Base-by-base conservation (phyloP, 1,139 yeast genomes). In the Kluyveromyces sp. region DNA sequence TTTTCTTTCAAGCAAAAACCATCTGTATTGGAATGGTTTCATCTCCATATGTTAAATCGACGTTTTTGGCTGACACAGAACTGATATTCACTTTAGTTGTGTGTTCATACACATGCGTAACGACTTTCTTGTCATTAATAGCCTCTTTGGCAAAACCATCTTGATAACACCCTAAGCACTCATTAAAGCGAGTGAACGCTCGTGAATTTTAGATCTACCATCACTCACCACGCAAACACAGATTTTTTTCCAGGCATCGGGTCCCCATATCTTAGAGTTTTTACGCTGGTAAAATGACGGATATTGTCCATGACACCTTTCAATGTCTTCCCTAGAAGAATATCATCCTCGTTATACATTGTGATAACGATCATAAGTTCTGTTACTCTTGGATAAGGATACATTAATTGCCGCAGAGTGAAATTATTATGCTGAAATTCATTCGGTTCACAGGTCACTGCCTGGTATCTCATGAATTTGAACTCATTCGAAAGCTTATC, bases 141-240 rank as follows among this genome's bases (percentile, higher is more conserved):
- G 80, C 85, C 49, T 92, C 90, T 63, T 94, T 81, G 53, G 96
- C 94, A 57, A 90, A 81, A 45, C 96, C 96, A 51, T 89, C 97
- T 66, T 92, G 98, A 63, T 89, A 92, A 51, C 94, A 83, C 47
- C 98, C 98, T 51, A 95, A 78, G 97, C 89, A 8, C 97, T 88
- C 53, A 92, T 72, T 54, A 89, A 73, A 53, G 92, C 95, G 50
- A 89, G 71, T 1, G 90, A 89, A 34, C 84, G 80, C 48, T 86
- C 89, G 61, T 83, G 82, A 42, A 94, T 84, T 54, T 92, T 94
- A 45, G 89, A 87, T 66, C 97, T 79, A 52, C 98, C 98, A 69
- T 92, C 98, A 45, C 96, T 85, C 37, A 92, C 88, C 48, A 92
- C 75, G 50, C 89, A 75, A 10, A 92, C 96, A 46, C 88, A 96